phyloP scores from a whole-genome alignment of 1,139 yeast species.

The Taphrina pruni region DNA sequence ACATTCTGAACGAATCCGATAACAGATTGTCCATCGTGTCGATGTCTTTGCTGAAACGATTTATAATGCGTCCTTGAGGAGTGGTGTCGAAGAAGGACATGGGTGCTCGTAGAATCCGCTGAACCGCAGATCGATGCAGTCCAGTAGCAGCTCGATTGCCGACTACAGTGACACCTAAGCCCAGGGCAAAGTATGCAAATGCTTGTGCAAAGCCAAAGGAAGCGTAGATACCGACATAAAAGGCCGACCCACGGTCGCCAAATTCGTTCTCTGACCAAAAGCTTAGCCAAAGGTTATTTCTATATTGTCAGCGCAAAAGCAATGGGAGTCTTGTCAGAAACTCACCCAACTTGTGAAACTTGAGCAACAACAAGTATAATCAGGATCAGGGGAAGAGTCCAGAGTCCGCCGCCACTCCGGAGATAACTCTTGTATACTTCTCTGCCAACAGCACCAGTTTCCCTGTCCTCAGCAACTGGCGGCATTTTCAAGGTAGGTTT shows the following conservation, averaged over 20 bases:
- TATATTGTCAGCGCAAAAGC: not conserved
- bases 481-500: conserved; percentile 45
- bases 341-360: conserved; percentile 60
- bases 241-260: conserved; percentile 55
- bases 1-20: conserved; percentile 53
- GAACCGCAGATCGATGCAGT: conserved; percentile 59
- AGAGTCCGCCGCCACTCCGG: conserved; percentile 62
- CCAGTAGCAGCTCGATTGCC: conserved; percentile 56
- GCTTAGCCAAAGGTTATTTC: conserved; percentile 82
- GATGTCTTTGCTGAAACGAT: conserved; percentile 76
- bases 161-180: conserved; percentile 50
- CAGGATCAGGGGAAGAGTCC: conserved; percentile 57
- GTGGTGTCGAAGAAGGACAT: conserved; percentile 71
- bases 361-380: conserved; percentile 58
- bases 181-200: conserved; percentile 49
- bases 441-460: conserved; percentile 58
- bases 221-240: conserved; percentile 76
- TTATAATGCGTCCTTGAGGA: conserved; percentile 72
- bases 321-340: not conserved
- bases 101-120: conserved; percentile 73
- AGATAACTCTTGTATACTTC: conserved; percentile 62
- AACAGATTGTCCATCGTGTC: conserved; percentile 70
- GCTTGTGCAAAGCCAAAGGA: conserved; percentile 57
- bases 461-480: conserved; percentile 57
- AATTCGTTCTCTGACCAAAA: conserved; percentile 76